Base-by-base conservation (phyloP, 768 basidiomycete species). In the Xerocomellus dryophilus region DNA sequence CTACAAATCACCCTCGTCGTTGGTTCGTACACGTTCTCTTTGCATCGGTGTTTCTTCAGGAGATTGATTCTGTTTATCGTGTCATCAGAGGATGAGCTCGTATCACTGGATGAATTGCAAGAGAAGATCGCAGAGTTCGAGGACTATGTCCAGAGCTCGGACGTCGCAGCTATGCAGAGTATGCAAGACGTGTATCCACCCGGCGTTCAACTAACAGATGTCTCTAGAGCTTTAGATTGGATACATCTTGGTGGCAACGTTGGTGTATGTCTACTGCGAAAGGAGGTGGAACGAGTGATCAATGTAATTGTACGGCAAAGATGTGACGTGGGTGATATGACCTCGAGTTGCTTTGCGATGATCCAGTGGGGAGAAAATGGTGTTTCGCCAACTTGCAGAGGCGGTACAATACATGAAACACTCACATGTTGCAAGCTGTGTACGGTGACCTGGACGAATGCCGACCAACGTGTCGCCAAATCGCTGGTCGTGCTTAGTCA, bases 91-190 rank as follows among this genome's bases (percentile, higher is more conserved):
- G 96, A 98, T 59, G 95, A 96, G 65, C 87, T 90, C 60, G 86
- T 98, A 47, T 96, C 93, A 3, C 78, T 88, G 58, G 93, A 96
- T 59, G 93, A 97, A 20, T 81, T 98, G 59, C 93, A 98, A 73
- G 96, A 98, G 72, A 81, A 89, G 78, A 78, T 97, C 56, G 76
- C 76, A 6, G 93, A 90, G 62, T 84, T 90, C 56, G 90, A 92
- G 12, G 92, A 93, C 65, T 88, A 84, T 66, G 83, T 96, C 59
- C 94, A 97, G 80, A 93, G 91, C 72, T 78, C 88, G 29, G 94
- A 98, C 70, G 72, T 98, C 58, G 86, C 88, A 60, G 94, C 93
- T 57, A 95, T 95, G 93, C 93, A 94, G 74, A 94, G 91, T 93
- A 70, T 47, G 61, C 50, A 31, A 5, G 29, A 45, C 14, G 20